Base-by-base conservation (phyloP, 1,139 yeast genomes). In the Saccharomycopsis crataegensis region DNA sequence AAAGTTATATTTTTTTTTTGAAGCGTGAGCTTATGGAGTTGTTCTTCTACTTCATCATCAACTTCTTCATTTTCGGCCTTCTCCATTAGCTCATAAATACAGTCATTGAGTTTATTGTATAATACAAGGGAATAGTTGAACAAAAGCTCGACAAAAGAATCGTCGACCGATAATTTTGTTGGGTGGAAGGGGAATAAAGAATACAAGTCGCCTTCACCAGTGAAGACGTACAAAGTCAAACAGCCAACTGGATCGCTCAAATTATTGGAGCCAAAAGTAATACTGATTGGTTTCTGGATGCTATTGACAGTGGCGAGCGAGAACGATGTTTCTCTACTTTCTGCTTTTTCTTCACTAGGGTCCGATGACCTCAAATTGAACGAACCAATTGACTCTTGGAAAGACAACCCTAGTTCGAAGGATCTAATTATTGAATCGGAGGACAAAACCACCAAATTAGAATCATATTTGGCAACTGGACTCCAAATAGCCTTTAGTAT, bases 171-270 rank as follows among this genome's bases (percentile, higher is more conserved):
- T 17, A 68, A 41, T 22, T 58, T 52, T 4, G 58, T 44, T 2
- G 73, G 71, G 28, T 65, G 57, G 52, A 68, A 69, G 12, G 73
- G 73, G 49, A 60, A 68, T 8, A 69, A 61, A 12, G 62, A 58
- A 53, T 66, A 67, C 8, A 69, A 41, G 16, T 70, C 69, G 7
- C 68, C 60, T 53, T 67, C 71, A 3, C 65, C 59, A 3, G 68
- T 65, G 50, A 69, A 55, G 8, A 69, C 57, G 49, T 65, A 62
- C 42, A 69, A 59, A 0, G 72, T 63, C 16, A 69, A 50, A 48
- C 67, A 68, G 2, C 64, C 65, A 8, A 57, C 54, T 14, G 68
- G 64, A 33, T 60, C 60, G 11, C 51, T 38, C 14, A 32, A 16
- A 42, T 40, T 36, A 11, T 42, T 16, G 4, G 69, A 61, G 1